Conservation (phyloP, 2,329 filamentous ascomycete genomes). For the Venturia nashicola region DNA sequence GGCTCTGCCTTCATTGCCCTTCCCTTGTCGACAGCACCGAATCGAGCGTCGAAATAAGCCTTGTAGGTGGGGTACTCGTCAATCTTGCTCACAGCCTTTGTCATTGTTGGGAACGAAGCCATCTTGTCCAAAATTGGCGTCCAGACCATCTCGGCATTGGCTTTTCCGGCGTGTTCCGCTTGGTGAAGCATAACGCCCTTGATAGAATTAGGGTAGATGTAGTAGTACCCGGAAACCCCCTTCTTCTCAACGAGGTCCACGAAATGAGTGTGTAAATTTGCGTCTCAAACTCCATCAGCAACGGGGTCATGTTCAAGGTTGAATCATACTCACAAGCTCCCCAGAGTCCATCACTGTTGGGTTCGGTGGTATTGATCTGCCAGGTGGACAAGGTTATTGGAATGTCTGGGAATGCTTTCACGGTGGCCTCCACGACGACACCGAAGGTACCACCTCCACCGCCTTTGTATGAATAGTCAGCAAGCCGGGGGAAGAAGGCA, state of each 20-base stretch:
- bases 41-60: conserved; percentile 7
- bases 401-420: conserved; percentile 15
- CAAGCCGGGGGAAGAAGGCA: neutral
- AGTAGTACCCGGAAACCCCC: conserved; percentile 5
- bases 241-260: conserved; percentile 6
- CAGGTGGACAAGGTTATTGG: neutral
- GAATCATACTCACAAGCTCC: neutral
- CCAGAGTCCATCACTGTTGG: neutral
- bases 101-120: neutral
- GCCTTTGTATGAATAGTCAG: neutral
- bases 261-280: conserved; percentile 5
- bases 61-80: conserved; percentile 6
- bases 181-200: neutral
- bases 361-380: conserved; percentile 2
- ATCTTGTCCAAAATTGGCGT: conserved; percentile 9
- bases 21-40: neutral
- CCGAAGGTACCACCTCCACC: conserved; percentile 17
- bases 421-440: conserved; percentile 20
- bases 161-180: neutral
- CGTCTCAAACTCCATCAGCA: neutral
- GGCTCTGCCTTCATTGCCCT: neutral
- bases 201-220: conserved; percentile 2
- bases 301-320: neutral
- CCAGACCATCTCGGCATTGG: conserved; percentile 1
- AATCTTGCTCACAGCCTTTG: neutral